phyloP scores from a whole-genome alignment of 2,329 filamentous ascomycete species.

The Grosmannia clavigera region DNA sequence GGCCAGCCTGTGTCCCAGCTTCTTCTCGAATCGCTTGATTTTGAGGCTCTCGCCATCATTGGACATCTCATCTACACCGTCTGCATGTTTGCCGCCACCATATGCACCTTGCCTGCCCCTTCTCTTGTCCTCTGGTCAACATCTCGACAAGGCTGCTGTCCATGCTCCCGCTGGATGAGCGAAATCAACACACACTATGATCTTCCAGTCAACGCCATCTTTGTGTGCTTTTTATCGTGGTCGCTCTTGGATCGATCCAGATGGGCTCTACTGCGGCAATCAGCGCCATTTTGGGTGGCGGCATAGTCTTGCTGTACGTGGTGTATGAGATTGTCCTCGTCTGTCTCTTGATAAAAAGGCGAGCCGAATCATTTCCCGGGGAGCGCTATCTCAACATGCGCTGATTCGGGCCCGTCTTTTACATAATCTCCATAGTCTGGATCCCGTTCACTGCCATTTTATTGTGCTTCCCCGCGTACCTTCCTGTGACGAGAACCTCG shows the following conservation, averaged over 20 bases:
- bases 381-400: background rate
- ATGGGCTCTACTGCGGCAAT: background rate
- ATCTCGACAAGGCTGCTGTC: background rate
- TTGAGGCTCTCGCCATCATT: background rate
- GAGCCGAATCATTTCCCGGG: background rate
- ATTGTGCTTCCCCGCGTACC: slow-evolving; percentile 1
- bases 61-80: background rate
- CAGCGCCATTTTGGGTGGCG: slow-evolving; percentile 1
- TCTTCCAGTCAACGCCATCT: background rate
- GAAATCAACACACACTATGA: background rate
- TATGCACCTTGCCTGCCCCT: background rate
- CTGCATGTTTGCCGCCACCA: background rate
- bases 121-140: slow-evolving; percentile 3
- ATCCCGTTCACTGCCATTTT: background rate
- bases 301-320: background rate
- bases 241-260: background rate
- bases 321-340: background rate
- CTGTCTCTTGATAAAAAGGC: background rate
- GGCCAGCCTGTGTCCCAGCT: slow-evolving; percentile 3
- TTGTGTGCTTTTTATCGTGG: background rate
- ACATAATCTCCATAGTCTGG: background rate
- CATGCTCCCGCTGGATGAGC: background rate
- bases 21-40: background rate
- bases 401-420: background rate
- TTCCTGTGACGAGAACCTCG: background rate